Evolutionary conservation across 2,329 filamentous ascomycete species (phyloP).

Genomic region (Alternaria angustiovoidea): DNA sequence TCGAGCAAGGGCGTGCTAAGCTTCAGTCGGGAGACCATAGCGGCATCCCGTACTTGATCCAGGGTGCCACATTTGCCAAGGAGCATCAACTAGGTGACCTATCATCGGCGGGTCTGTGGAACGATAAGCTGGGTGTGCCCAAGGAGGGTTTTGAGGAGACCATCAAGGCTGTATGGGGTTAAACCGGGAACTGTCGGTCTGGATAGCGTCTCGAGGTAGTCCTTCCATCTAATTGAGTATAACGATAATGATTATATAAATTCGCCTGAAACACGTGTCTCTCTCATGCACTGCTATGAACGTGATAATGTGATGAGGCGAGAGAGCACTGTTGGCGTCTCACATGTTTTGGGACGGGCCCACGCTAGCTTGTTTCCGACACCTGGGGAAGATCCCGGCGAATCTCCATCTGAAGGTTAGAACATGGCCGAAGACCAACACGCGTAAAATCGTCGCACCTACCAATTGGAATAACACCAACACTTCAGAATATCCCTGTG

Average conservation of each 20-base stretch:
- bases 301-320: not conserved
- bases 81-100: constrained; percentile 35
- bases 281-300: not conserved
- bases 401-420: constrained; percentile 17
- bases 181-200: not conserved
- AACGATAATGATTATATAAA: no score
- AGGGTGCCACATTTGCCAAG: constrained; percentile 25
- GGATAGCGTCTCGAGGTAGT: not conserved
- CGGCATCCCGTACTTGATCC: constrained; percentile 32
- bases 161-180: constrained; percentile 26
- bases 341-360: not conserved
- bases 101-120: constrained; percentile 42
- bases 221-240: not conserved
- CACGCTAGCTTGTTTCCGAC: constrained; percentile 6
- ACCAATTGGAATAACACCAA: constrained; percentile 10
- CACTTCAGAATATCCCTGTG: not conserved
- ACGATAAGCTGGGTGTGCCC: constrained; percentile 53
- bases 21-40: constrained; percentile 48
- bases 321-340: not conserved
- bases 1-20: constrained; percentile 45
- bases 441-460: constrained; percentile 19
- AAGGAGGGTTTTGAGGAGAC: constrained; percentile 52
- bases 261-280: rapidly evolving
- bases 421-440: constrained; percentile 9
- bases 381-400: constrained; percentile 22